phyloP scores from a whole-genome alignment of 495 filamentous ascomycete species.

The Neurospora hispaniola region DNA sequence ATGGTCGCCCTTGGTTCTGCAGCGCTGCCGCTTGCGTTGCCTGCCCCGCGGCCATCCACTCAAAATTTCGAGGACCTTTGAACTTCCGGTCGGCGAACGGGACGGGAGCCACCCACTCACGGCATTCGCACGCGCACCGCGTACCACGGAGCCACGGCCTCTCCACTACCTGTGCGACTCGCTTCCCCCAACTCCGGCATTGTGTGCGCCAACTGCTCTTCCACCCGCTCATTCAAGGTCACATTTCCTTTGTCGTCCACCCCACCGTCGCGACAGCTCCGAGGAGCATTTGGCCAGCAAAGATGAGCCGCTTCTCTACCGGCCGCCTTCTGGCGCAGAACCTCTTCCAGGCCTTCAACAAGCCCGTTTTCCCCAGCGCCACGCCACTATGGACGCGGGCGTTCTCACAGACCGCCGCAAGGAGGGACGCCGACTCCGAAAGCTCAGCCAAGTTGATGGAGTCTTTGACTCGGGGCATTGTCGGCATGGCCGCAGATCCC shows the following conservation, averaged over 20 bases:
- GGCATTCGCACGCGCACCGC: not conserved
- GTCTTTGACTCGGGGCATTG: constrained; percentile 1
- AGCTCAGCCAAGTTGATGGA: constrained; percentile 3
- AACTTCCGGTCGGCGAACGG: not conserved
- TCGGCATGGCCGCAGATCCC: constrained; percentile 1
- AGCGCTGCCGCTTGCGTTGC: not conserved
- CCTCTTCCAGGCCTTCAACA: constrained; percentile 20
- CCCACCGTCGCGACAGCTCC: not conserved
- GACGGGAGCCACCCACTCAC: not conserved
- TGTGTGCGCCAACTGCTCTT: not conserved
- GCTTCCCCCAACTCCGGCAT: not conserved
- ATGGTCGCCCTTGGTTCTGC: not conserved
- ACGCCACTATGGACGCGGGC: constrained; percentile 26
- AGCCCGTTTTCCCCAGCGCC: constrained; percentile 12
- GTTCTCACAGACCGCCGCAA: constrained; percentile 29
- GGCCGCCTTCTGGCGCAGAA: constrained; percentile 36
- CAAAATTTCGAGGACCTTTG: not conserved
- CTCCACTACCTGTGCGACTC: not conserved
- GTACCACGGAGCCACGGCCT: not conserved
- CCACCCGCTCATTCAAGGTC: not conserved
- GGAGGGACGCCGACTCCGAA: not conserved
- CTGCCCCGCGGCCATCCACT: not conserved
- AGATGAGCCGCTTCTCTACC: constrained; percentile 34
- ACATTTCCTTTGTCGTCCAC: not conserved
- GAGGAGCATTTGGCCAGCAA: constrained; percentile 5